phyloP scores from a whole-genome alignment of 192 early-diverging fungal species.

The Coemansia sp. region DNA sequence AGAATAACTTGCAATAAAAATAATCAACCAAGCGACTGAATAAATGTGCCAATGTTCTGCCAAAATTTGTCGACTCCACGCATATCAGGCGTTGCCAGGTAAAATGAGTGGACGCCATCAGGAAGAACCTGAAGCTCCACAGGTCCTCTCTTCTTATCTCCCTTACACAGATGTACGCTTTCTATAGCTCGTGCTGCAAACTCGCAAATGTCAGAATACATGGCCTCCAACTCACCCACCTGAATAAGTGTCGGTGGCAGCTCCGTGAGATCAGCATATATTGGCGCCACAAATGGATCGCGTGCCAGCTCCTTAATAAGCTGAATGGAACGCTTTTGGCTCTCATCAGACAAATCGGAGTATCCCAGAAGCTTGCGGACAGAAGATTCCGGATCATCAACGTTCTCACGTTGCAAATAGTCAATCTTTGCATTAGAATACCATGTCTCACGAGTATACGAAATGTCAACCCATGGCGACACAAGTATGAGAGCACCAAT shows the following conservation, averaged over 20 bases:
- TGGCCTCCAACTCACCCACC: conserved; percentile 31
- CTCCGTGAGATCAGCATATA: conserved; percentile 16
- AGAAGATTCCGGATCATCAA: neutral
- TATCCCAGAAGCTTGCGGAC: conserved; percentile 17
- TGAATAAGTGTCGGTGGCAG: conserved; percentile 47
- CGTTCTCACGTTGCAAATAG: conserved; percentile 8
- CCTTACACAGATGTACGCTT: neutral
- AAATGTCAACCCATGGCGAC: conserved; percentile 45
- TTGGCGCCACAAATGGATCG: conserved; percentile 42
- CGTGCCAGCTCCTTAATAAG: conserved; percentile 1
- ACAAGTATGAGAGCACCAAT: conserved; percentile 13
- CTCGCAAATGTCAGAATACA: conserved; percentile 43
- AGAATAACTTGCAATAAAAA: neutral
- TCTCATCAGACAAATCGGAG: neutral
- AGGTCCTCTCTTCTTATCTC: neutral
- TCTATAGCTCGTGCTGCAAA: conserved; percentile 20
- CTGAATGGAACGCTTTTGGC: neutral
- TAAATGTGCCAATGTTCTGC: conserved; percentile 21
- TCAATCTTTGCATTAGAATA: conserved; percentile 13
- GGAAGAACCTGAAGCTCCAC: conserved; percentile 16
- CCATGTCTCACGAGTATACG: conserved; percentile 24
- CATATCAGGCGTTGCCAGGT: conserved; percentile 14
- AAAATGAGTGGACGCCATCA: conserved; percentile 46
- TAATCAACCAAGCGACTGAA: conserved; percentile 1
- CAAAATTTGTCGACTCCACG: conserved; percentile 5